A percentile compares a stretch with the other conserved stretches of the same genome.
Evolutionary conservation across 306 rosid species (phyloP).

Genomic region (Dalbergia oliveri): DNA sequence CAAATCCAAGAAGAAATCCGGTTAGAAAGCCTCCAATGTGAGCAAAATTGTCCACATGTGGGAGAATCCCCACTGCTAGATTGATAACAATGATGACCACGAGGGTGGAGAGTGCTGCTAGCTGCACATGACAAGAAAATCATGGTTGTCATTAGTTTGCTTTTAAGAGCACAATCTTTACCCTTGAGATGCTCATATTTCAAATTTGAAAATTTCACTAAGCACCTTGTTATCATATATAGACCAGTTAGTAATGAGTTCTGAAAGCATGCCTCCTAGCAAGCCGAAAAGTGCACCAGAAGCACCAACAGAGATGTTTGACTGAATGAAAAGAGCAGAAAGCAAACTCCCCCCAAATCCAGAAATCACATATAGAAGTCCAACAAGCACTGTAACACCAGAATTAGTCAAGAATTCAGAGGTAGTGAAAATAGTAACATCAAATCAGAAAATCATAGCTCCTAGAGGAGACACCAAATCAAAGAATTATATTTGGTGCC

Average conservation of each 20-base stretch:
- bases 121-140: constrained; percentile 56
- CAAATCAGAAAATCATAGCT: constrained; percentile 29
- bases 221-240: constrained; percentile 85
- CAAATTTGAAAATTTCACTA: constrained; percentile 29
- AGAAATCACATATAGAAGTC: constrained; percentile 81
- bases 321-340: constrained; percentile 83
- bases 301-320: constrained; percentile 96
- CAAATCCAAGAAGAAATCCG: constrained; percentile 92
- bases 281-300: constrained; percentile 98
- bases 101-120: constrained; percentile 79
- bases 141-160: constrained; percentile 26
- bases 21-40: constrained; percentile 96
- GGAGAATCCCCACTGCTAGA: constrained; percentile 94
- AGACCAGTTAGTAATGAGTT: constrained; percentile 94
- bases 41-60: constrained; percentile 96
- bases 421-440: constrained; percentile 26
- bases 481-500: constrained; percentile 20
- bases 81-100: constrained; percentile 79
- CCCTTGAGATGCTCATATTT: not conserved
- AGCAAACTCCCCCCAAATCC: constrained; percentile 96
- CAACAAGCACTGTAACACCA: constrained; percentile 70
- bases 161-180: constrained; percentile 21
- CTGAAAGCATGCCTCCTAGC: constrained; percentile 97
- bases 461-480: constrained; percentile 13
- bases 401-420: constrained; percentile 32